phyloP scores from a whole-genome alignment of 805 yeast species.

The Kuraishia cidri region DNA sequence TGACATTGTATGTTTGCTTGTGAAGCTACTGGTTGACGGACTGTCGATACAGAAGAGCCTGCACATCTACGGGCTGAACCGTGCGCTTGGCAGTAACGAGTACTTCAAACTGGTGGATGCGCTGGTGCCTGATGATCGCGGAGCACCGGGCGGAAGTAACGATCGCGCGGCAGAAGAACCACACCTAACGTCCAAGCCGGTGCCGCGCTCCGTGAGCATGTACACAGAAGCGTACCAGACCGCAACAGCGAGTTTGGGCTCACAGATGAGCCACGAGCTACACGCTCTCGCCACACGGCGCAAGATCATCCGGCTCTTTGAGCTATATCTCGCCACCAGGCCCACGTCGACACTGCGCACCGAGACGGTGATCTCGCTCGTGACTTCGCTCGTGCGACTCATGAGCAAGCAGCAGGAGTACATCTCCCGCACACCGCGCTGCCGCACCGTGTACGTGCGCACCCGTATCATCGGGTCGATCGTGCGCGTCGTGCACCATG shows the following conservation, averaged over 20 bases:
- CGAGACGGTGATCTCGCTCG: slow-evolving; percentile 19
- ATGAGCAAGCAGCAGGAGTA: slow-evolving; percentile 40
- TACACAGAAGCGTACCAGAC: background rate
- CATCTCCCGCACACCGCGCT: slow-evolving; percentile 34
- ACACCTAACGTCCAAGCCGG: background rate
- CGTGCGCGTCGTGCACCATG: slow-evolving; percentile 26
- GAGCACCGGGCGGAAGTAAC: background rate
- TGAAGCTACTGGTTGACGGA: slow-evolving; percentile 25
- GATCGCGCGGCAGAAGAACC: no score
- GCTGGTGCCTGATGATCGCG: background rate
- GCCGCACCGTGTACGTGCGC: slow-evolving; percentile 24
- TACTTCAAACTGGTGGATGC: slow-evolving; percentile 17
- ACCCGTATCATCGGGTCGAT: slow-evolving; percentile 29
- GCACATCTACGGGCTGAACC: slow-evolving; percentile 43
- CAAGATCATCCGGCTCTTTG: slow-evolving; percentile 39
- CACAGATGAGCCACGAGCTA: slow-evolving; percentile 24
- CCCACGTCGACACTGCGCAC: slow-evolving; percentile 11
- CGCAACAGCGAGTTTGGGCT: background rate
- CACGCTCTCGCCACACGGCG: slow-evolving; percentile 33
- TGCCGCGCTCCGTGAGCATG: background rate
- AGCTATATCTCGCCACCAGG: slow-evolving; percentile 26
- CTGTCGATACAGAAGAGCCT: slow-evolving; percentile 29
- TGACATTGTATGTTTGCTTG: slow-evolving; percentile 5
- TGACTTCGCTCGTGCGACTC: slow-evolving; percentile 29
- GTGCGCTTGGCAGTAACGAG: slow-evolving; percentile 41